Evolutionary conservation across 1,139 yeast genomes (phyloP).

Genomic region (Groenewaldozyma sp.): DNA sequence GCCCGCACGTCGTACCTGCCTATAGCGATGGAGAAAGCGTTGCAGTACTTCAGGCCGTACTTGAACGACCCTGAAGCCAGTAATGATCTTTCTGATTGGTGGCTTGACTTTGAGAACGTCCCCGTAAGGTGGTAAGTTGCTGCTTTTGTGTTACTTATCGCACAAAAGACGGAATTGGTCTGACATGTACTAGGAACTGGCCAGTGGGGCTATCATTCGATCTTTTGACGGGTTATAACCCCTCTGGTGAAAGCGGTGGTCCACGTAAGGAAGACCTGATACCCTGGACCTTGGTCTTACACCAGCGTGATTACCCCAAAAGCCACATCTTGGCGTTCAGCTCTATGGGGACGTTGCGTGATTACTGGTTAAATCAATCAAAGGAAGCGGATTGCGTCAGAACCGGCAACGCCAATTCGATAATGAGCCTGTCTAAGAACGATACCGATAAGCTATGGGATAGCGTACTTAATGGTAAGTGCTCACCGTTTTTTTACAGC

Average conservation of each 20-base stretch:
- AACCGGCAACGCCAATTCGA: conserved; percentile 62
- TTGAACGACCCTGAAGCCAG: conserved; percentile 27
- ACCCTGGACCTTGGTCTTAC: conserved; percentile 47
- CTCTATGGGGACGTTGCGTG: conserved; percentile 32
- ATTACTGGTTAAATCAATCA: conserved; percentile 61
- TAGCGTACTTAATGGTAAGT: conserved; percentile 32
- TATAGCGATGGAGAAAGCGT: conserved; percentile 34
- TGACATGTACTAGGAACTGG: conserved; percentile 38
- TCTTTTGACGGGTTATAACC: conserved; percentile 34
- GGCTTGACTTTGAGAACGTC: conserved; percentile 59
- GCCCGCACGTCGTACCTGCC: conserved; percentile 54
- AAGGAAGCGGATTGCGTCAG: conserved; percentile 71
- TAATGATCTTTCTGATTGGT: conserved; percentile 37
- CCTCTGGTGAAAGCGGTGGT: conserved; percentile 10
- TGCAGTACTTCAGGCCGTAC: conserved; percentile 37
- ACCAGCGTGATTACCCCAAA: conserved; percentile 40
- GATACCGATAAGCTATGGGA: conserved; percentile 52
- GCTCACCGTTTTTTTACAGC: too few relatives aligned
- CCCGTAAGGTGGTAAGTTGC: conserved; percentile 49
- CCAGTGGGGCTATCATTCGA: conserved; percentile 73
- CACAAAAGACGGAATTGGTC: background rate
- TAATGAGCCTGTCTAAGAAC: conserved; percentile 62
- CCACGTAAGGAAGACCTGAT: conserved; percentile 12
- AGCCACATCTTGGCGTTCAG: conserved; percentile 44
- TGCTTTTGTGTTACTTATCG: background rate